Evolutionary conservation across 257 asterid genomes (phyloP).

Genomic region (Asclepias syriaca): DNA sequence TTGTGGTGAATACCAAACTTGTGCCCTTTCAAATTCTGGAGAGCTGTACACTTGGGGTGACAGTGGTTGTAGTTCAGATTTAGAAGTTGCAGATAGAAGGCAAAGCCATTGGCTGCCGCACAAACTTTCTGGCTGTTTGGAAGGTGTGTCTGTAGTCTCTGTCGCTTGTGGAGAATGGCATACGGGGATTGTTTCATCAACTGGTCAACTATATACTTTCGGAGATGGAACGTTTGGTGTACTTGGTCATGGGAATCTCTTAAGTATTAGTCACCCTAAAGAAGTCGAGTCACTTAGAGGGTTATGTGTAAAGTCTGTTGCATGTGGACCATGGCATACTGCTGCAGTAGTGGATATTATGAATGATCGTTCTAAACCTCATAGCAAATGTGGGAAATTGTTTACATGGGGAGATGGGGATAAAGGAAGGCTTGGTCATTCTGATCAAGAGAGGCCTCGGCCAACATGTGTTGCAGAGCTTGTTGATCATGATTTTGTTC

Average conservation of each 20-base stretch:
- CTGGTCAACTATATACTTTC: conserved; percentile 36
- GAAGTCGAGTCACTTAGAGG: conserved; percentile 41
- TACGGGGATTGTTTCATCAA: conserved; percentile 34
- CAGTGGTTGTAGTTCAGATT: conserved; percentile 19
- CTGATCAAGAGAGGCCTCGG: conserved; percentile 30
- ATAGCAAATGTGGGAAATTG: conserved; percentile 32
- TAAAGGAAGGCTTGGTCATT: conserved; percentile 45
- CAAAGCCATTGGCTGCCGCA: conserved; percentile 42
- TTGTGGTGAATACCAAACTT: conserved; percentile 43
- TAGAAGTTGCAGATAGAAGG: conserved; percentile 15
- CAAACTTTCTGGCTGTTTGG: conserved; percentile 28
- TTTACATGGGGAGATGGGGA: conserved; percentile 57
- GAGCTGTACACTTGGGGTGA: conserved; percentile 47
- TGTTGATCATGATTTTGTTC: conserved; percentile 40
- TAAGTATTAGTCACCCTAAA: conserved; percentile 33
- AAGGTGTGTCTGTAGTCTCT: conserved; percentile 27
- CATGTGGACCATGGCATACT: conserved; percentile 59
- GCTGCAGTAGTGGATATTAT: conserved; percentile 42
- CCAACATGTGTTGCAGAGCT: conserved; percentile 41
- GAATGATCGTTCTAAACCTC: conserved; percentile 22
- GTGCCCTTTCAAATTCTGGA: conserved; percentile 36
- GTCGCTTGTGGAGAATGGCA: conserved; percentile 58
- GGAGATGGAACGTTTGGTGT: conserved; percentile 56
- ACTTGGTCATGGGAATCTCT: conserved; percentile 45
- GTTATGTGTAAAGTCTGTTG: conserved; percentile 32